Conservation (phyloP, 345 rosid species). For the Raphanus sativus region DNA sequence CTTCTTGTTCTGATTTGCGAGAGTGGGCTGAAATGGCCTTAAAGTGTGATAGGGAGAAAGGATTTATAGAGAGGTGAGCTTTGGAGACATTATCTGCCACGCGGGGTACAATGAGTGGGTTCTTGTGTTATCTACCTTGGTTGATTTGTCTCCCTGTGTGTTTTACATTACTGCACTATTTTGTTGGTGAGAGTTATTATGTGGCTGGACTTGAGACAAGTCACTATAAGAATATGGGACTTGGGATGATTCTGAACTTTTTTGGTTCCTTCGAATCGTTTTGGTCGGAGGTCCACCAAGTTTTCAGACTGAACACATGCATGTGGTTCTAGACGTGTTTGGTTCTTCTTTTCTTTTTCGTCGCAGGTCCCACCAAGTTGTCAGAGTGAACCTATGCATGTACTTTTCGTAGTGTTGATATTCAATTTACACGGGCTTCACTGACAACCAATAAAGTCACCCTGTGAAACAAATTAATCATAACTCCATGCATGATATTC, state of each 20-base stretch:
- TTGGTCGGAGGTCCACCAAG: background rate
- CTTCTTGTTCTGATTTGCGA: no score
- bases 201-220: slow-evolving; percentile 17
- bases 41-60: no score
- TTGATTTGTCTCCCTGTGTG: background rate
- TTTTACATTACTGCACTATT: background rate
- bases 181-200: background rate
- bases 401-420: background rate
- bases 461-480: background rate
- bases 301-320: background rate
- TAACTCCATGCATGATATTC: background rate
- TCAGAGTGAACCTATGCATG: slow-evolving; percentile 15
- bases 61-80: slow-evolving; percentile 5
- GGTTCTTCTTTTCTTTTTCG: background rate
- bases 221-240: background rate
- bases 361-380: background rate
- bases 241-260: no score
- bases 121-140: background rate
- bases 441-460: background rate
- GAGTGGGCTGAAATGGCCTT: no score
- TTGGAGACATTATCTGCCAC: slow-evolving; percentile 45
- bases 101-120: slow-evolving; percentile 49
- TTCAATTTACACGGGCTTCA: background rate
- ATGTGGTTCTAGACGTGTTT: background rate
- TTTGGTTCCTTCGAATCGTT: background rate